These are phyloP conservation scores for Lathyrus sativus DNA, from an alignment of 306 rosid genomes.

Conservation along the genomic window DNA sequence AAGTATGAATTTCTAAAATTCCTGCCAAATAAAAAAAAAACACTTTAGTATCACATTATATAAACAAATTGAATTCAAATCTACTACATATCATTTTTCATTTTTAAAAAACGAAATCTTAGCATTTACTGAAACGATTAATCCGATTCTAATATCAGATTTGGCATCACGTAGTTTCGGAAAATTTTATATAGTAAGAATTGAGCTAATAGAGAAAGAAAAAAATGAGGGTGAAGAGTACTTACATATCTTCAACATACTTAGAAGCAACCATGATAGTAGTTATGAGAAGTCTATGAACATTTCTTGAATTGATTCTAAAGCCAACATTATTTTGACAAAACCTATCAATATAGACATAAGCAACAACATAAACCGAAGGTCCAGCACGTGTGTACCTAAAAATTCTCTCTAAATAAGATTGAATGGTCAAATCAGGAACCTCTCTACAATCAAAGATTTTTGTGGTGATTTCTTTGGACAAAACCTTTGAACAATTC, in stretches of 20 bases:
- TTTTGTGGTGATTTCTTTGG: conserved; percentile 45
- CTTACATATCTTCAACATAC: conserved; percentile 91
- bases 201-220: neutral
- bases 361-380: conserved; percentile 84
- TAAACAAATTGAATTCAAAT: too few relatives aligned
- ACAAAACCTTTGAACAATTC: conserved; percentile 48
- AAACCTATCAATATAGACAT: conserved; percentile 86
- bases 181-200: neutral
- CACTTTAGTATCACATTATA: conserved; percentile 17
- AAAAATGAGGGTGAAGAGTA: conserved; percentile 7
- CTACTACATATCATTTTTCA: too few relatives aligned
- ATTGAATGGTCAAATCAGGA: conserved; percentile 78
- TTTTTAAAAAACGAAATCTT: too few relatives aligned
- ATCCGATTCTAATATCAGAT: too few relatives aligned
- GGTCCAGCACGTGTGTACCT: conserved; percentile 88
- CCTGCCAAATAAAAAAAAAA: conserved; percentile 48
- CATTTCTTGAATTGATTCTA: conserved; percentile 68
- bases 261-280: conserved; percentile 96
- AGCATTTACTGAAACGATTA: too few relatives aligned
- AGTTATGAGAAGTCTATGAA: conserved; percentile 82
- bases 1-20: conserved; percentile 84
- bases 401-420: conserved; percentile 78
- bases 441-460: conserved; percentile 72
- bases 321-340: conserved; percentile 72
- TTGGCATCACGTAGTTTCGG: too few relatives aligned